phyloP scores from a whole-genome alignment of 75 land plant genomes.

The Picea glauca region DNA sequence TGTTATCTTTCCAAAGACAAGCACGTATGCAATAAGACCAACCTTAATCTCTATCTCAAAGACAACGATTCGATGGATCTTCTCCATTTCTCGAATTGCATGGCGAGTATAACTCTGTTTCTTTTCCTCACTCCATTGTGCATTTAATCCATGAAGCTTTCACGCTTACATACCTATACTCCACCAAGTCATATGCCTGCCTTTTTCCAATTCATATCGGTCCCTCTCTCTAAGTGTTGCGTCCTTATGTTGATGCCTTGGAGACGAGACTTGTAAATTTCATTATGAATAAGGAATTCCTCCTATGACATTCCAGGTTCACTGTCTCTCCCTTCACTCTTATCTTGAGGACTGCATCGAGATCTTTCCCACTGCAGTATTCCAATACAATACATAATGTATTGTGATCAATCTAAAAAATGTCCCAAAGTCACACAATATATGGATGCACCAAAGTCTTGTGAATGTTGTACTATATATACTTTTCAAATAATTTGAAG shows the following conservation, averaged over 20 bases:
- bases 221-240: constrained; percentile 66
- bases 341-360: constrained; percentile 26
- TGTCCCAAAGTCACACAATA: no score
- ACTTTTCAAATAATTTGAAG: no score
- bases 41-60: constrained; percentile 30
- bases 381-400: no score
- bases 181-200: constrained; percentile 89
- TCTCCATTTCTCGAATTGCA: constrained; percentile 69
- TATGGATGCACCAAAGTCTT: no score
- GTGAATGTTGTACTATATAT: no score
- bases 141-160: constrained; percentile 95
- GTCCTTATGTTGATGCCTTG: constrained; percentile 93
- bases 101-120: constrained; percentile 94
- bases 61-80: no score
- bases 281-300: constrained; percentile 75
- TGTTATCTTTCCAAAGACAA: constrained; percentile 71
- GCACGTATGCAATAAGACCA: constrained; percentile 73
- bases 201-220: constrained; percentile 85
- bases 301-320: constrained; percentile 69
- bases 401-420: no score
- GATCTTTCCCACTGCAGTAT: no score
- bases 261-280: constrained; percentile 81
- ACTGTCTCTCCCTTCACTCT: constrained; percentile 56
- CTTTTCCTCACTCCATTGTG: constrained; percentile 97
- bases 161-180: constrained; percentile 92